Conservation (phyloP, 208 protist species). For the Wallacemonas sp. region DNA sequence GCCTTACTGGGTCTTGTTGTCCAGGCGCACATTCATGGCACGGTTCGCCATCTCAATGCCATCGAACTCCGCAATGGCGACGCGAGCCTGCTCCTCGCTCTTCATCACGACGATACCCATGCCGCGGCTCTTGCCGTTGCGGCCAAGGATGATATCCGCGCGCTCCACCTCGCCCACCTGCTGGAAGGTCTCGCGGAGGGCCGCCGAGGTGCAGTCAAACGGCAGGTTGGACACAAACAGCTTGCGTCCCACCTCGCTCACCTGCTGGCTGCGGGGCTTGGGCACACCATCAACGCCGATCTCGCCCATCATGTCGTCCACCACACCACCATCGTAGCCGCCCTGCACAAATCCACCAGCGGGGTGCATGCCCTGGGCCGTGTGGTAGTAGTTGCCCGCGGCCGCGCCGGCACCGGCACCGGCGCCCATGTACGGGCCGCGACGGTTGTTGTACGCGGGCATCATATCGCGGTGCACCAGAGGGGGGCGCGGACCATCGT, state of each 20-base stretch:
- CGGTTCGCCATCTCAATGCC: constrained; percentile 84
- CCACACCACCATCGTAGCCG: constrained; percentile 22
- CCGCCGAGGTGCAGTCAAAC: constrained; percentile 74
- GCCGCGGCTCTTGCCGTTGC: constrained; percentile 73
- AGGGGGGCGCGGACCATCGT: constrained; percentile 75
- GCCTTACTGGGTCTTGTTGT: constrained; percentile 56
- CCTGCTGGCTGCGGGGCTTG: constrained; percentile 82
- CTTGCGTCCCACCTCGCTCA: constrained; percentile 63
- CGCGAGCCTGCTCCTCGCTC: constrained; percentile 57
- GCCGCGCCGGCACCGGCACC: constrained; percentile 23
- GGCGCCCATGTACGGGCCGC: constrained; percentile 20
- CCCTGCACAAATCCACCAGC: constrained; percentile 18
- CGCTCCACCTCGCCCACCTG: constrained; percentile 79
- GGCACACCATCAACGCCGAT: constrained; percentile 39
- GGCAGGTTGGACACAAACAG: constrained; percentile 85
- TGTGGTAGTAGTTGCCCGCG: constrained; percentile 27
- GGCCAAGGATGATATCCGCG: constrained; percentile 72
- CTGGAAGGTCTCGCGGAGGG: constrained; percentile 80
- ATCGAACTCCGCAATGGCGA: constrained; percentile 85
- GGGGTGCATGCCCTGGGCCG: neutral
- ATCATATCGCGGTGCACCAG: constrained; percentile 82
- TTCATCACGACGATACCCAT: constrained; percentile 84
- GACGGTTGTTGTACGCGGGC: constrained; percentile 43
- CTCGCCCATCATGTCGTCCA: constrained; percentile 5
- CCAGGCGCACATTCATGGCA: constrained; percentile 81